phyloP scores from a whole-genome alignment of 306 rosid genomes.

The Calophaca sinica region DNA sequence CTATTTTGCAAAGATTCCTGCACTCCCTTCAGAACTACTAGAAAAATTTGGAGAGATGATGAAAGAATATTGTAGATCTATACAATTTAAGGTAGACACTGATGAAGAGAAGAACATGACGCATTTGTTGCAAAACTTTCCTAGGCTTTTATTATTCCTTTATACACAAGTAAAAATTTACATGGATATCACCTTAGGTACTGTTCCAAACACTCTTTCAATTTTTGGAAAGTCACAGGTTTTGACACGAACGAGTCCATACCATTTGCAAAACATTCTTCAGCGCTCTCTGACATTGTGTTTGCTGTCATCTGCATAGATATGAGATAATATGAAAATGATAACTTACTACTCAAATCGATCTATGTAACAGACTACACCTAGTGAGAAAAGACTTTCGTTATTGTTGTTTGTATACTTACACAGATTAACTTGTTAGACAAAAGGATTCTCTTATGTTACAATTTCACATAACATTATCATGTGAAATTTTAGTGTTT shows the following conservation, averaged over 20 bases:
- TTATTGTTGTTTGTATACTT: neutral
- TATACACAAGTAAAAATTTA: constrained; percentile 67
- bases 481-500: no score
- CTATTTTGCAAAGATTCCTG: constrained; percentile 21
- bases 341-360: neutral
- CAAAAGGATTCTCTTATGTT: no score
- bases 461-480: no score
- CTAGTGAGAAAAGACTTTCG: no score
- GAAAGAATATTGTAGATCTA: constrained; percentile 51
- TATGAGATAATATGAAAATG: neutral
- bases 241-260: constrained; percentile 96
- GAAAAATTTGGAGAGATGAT: constrained; percentile 21
- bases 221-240: constrained; percentile 83
- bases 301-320: constrained; percentile 93
- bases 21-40: constrained; percentile 37
- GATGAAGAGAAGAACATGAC: constrained; percentile 51
- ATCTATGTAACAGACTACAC: no score
- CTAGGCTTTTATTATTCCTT: constrained; percentile 55
- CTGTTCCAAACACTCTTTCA: constrained; percentile 73
- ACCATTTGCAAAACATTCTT: constrained; percentile 83
- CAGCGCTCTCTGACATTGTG: constrained; percentile 90
- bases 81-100: constrained; percentile 56
- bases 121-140: constrained; percentile 78
- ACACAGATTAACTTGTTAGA: neutral
- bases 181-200: constrained; percentile 64